Evolutionary conservation across 345 rosid species (phyloP), one percentile per base, ranked within the genome.

Genomic region (Draba incana): DNA sequence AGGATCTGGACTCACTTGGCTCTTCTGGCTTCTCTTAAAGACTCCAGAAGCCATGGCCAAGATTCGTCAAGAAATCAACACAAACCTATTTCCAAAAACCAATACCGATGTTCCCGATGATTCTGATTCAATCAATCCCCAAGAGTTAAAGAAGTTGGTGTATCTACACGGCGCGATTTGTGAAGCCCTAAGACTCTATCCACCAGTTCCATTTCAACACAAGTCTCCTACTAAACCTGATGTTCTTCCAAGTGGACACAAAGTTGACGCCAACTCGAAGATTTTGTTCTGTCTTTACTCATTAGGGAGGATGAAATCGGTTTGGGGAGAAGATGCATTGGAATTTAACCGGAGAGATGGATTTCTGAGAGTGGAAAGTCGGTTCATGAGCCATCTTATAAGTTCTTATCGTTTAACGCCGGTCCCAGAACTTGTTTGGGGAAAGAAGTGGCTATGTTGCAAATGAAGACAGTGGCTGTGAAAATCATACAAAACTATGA

Each of bases 61-160:
- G 57, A 78, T 87, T 14, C 69, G 79, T 68, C 66, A 85, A 23
- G 93, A 87, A 57, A 77, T 87, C 39, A 68, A 23, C 9, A 64
- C 65, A 2, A 51, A 38, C 8, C 55, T 57, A 4, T 65, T 24
- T 51, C 13, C 50, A 53, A 46, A 8, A 51, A 23, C 55, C 49
- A 48, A 57, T 20, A 51, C 10, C 0, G 57, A 72, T 45, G 48
- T 2, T 52, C 23, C 2, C 31, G 13, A 15, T 10, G 41, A 10
- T 42, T 50, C n/a, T 12, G 44, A 25, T 15, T 41, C 64, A 14
- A 57, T 64, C 48, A 56, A 50, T 44, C 64, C 65, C 1, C 61
- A 63, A 5, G 79, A 64, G 20, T 59, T 70, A 9, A 70, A 76
- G 56, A 64, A 58, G 49, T 28, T 76, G 37, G 71, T 51, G 46